Evolutionary conservation across 2,329 filamentous ascomycete genomes (phyloP).

Genomic region (Curvularia spicifera): DNA sequence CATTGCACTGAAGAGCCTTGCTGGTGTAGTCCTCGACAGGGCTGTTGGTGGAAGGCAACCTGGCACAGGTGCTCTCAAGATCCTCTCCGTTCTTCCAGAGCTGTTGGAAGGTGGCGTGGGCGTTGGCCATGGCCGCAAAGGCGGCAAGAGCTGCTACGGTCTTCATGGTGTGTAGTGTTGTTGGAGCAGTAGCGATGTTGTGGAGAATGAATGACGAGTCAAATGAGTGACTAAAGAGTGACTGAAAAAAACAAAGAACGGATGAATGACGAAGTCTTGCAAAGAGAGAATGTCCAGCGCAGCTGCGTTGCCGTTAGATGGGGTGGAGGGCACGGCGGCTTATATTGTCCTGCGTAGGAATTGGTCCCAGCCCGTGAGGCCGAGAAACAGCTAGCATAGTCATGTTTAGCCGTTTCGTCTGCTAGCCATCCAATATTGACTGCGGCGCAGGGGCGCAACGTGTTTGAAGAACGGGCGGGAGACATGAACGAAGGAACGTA

Average conservation of each 20-base stretch:
- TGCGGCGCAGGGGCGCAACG: constrained; percentile 25
- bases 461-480: constrained; percentile 30
- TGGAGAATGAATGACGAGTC: constrained; percentile 25
- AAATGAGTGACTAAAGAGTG: constrained; percentile 34
- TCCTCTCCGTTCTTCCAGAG: constrained; percentile 42
- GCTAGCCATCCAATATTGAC: constrained; percentile 29
- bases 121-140: constrained; percentile 35
- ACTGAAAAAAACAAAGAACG: constrained; percentile 26
- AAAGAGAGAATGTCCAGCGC: constrained; percentile 42
- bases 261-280: constrained; percentile 26
- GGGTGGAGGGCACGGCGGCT: constrained; percentile 19
- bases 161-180: constrained; percentile 29
- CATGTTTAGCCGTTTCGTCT: constrained; percentile 37
- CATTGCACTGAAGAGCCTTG: constrained; percentile 41
- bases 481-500: constrained; percentile 29
- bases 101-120: constrained; percentile 42
- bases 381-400: constrained; percentile 24
- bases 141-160: constrained; percentile 35
- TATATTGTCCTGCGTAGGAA: constrained; percentile 26
- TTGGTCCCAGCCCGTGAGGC: constrained; percentile 25
- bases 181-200: constrained; percentile 11
- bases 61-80: constrained; percentile 38
- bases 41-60: constrained; percentile 37
- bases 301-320: constrained; percentile 33
- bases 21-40: constrained; percentile 41